Evolutionary conservation across 768 basidiomycete genomes (phyloP).

Genomic region (Tylopilus sp.): DNA sequence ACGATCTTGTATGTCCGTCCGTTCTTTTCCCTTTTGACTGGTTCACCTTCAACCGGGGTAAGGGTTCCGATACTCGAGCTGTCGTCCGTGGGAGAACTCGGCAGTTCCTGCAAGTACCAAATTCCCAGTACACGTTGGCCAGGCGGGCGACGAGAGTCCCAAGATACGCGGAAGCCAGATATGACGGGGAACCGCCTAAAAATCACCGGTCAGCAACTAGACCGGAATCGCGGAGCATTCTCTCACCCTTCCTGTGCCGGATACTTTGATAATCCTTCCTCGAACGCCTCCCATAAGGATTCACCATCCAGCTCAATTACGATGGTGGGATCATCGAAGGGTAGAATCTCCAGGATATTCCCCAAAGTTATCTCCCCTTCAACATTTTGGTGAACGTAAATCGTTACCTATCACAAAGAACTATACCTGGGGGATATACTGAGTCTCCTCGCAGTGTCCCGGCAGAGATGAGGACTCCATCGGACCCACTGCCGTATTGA

Average conservation of each 20-base stretch:
- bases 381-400: background rate
- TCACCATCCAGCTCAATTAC: slow-evolving; percentile 79
- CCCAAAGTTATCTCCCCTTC: slow-evolving; percentile 76
- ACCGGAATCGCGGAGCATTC: background rate
- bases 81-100: slow-evolving; percentile 17
- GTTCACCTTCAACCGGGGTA: slow-evolving; percentile 45
- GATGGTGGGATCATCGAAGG: slow-evolving; percentile 82
- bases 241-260: slow-evolving; percentile 87
- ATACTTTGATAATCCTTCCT: slow-evolving; percentile 69
- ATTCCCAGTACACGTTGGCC: slow-evolving; percentile 73
- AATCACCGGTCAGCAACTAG: background rate
- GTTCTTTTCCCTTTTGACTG: slow-evolving; percentile 49
- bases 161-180: slow-evolving; percentile 83
- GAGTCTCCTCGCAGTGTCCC: slow-evolving; percentile 87
- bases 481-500: slow-evolving; percentile 60
- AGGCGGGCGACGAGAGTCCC: slow-evolving; percentile 77
- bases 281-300: slow-evolving; percentile 76
- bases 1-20: slow-evolving; percentile 73
- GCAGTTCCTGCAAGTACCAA: slow-evolving; percentile 48
- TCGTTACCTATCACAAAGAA: background rate
- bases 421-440: slow-evolving; percentile 72
- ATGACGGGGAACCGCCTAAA: slow-evolving; percentile 83
- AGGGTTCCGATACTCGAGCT: slow-evolving; percentile 26
- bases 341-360: slow-evolving; percentile 84
- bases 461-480: slow-evolving; percentile 78